Conservation (phyloP, 2,329 filamentous ascomycete genomes). For the Knufia fluminis region DNA sequence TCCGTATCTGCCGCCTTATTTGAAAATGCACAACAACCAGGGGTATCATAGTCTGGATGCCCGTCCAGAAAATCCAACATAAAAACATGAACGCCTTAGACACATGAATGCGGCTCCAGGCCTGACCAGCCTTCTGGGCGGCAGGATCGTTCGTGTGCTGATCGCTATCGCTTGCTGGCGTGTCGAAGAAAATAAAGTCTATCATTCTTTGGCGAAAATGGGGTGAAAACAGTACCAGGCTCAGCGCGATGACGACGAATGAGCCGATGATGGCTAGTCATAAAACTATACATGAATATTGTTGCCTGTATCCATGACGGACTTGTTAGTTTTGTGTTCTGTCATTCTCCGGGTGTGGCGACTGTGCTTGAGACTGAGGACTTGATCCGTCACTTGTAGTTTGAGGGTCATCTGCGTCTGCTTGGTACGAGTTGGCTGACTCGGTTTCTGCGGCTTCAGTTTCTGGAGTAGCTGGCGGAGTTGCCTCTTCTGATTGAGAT, state of each 20-base stretch:
- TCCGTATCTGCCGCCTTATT: neutral
- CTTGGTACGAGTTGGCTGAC: neutral
- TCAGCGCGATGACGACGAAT: neutral
- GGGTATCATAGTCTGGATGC: conserved; percentile 23
- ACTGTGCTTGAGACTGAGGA: conserved; percentile 4
- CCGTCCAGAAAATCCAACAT: conserved; percentile 35
- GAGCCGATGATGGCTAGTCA: conserved; percentile 31
- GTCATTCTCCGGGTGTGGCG: neutral
- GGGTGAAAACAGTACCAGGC: neutral
- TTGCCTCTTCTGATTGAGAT: neutral
- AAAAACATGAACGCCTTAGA: conserved; percentile 54
- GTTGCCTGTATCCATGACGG: conserved; percentile 21
- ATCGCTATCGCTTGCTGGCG: conserved; percentile 76
- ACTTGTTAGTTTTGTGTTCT: conserved; percentile 18
- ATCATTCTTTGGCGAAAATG: conserved; percentile 54
- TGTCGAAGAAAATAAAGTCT: conserved; percentile 93
- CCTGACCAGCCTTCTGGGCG: conserved; percentile 73
- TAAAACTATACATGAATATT: conserved; percentile 32
- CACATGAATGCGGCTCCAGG: conserved; percentile 63
- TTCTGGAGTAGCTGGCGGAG: neutral
- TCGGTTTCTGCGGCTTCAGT: neutral
- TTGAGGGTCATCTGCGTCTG: neutral
- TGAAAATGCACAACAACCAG: conserved; percentile 9
- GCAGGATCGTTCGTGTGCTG: conserved; percentile 96
- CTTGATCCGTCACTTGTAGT: neutral